These are phyloP conservation scores for Myxozyma udenii DNA, from an alignment of 805 yeast species.

Conservation along the genomic window DNA sequence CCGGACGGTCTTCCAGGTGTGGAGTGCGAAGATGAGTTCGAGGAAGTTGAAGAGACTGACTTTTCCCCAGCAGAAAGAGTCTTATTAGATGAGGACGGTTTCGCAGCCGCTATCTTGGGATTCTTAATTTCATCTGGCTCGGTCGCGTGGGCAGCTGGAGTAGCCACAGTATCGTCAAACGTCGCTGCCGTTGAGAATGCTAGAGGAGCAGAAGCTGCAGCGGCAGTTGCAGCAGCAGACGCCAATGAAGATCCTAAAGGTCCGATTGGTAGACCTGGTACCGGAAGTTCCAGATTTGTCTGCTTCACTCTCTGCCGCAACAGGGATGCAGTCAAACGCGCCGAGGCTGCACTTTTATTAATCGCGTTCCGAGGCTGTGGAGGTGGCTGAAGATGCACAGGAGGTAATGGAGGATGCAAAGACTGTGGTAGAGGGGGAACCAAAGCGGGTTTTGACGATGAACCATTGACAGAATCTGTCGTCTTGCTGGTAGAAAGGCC, in stretches of 20 bases:
- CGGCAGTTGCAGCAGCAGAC: conserved; percentile 25
- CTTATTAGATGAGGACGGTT: neutral
- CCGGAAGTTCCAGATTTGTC: too few species aligned
- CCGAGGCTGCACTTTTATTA: too few species aligned
- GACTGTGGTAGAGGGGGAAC: too few species aligned
- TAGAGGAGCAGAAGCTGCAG: conserved; percentile 22
- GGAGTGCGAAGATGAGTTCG: neutral
- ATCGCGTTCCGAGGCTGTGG: conserved; percentile 2
- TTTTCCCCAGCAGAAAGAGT: neutral
- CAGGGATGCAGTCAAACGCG: too few species aligned
- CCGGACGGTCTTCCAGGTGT: neutral
- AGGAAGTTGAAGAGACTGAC: neutral
- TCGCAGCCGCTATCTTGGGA: neutral
- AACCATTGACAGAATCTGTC: too few species aligned
- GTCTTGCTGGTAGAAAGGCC: too few species aligned
- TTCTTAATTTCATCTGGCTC: neutral
- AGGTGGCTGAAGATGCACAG: neutral
- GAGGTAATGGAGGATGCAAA: neutral
- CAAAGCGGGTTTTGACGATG: too few species aligned
- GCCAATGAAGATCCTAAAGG: conserved; percentile 6
- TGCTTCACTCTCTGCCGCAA: too few species aligned
- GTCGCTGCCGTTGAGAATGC: conserved; percentile 26
- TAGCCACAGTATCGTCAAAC: conserved; percentile 13
- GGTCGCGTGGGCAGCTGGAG: conserved; percentile 13
- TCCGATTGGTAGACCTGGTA: too few species aligned